phyloP scores from a whole-genome alignment of 2,329 filamentous ascomycete genomes.

The Aureobasidium pullulans region DNA sequence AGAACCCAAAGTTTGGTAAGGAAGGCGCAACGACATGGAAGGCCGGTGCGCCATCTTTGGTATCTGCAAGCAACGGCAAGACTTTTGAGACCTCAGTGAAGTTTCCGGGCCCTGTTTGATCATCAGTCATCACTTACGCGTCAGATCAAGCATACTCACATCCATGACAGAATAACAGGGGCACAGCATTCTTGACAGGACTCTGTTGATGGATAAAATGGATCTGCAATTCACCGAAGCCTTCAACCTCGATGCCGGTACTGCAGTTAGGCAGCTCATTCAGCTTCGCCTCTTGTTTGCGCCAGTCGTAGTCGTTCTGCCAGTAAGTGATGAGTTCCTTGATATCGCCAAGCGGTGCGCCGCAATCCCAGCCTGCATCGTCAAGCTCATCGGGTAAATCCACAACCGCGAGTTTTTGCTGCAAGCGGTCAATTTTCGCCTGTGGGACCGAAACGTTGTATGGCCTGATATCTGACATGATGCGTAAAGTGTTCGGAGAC shows the following conservation, averaged over 20 bases:
- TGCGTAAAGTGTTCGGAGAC: too few species aligned
- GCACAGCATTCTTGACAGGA: conserved; percentile 46
- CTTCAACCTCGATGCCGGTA: conserved; percentile 47
- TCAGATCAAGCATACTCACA: conserved; percentile 28
- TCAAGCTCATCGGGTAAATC: conserved; percentile 29
- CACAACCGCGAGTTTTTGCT: neutral
- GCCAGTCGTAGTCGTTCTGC: conserved; percentile 54
- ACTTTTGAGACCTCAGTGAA: conserved; percentile 61
- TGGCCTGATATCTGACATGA: neutral
- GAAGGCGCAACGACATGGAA: conserved; percentile 46
- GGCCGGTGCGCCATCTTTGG: conserved; percentile 43
- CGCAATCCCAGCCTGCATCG: conserved; percentile 48
- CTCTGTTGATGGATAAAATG: conserved; percentile 59
- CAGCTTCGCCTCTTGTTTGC: conserved; percentile 49
- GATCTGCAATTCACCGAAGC: conserved; percentile 52
- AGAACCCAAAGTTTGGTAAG: conserved; percentile 52
- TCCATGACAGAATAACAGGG: conserved; percentile 61
- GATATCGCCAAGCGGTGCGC: conserved; percentile 52
- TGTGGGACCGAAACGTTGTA: neutral
- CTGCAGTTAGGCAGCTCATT: conserved; percentile 56
- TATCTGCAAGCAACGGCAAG: conserved; percentile 48
- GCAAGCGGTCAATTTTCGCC: neutral
- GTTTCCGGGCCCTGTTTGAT: conserved; percentile 49
- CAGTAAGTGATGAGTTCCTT: conserved; percentile 53
- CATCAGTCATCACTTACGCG: neutral